These are phyloP conservation scores for Colletotrichum sp. DNA, from an alignment of 2,329 filamentous ascomycete genomes.

Conservation along the genomic window DNA sequence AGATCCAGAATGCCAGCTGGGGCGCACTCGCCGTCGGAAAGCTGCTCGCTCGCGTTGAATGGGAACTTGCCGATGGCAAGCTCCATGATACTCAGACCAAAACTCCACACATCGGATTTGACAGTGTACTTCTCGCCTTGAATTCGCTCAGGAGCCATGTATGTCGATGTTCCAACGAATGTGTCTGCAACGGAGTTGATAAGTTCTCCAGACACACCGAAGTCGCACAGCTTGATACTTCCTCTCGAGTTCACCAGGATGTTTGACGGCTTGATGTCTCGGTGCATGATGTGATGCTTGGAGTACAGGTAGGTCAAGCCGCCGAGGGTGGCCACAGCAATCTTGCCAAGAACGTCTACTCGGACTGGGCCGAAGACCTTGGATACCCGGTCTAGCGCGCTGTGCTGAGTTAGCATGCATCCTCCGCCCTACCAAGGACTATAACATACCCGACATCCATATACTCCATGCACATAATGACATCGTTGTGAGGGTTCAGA, in stretches of 20 bases:
- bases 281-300: constrained; percentile 97
- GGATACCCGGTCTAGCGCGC: constrained; percentile 91
- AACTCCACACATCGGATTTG: constrained; percentile 99
- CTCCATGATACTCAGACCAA: constrained; percentile 94
- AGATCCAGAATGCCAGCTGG: constrained; percentile 96
- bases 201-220: constrained; percentile 96
- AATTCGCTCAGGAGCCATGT: constrained; percentile 98
- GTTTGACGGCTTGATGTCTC: constrained; percentile 98
- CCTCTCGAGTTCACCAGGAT: constrained; percentile 94
- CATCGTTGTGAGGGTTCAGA: constrained; percentile 94
- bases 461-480: constrained; percentile 99
- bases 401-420: constrained; percentile 42
- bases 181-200: constrained; percentile 98
- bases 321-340: constrained; percentile 92
- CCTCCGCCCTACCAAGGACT: background rate
- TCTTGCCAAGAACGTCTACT: constrained; percentile 96
- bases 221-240: constrained; percentile 96
- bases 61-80: constrained; percentile 97
- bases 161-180: constrained; percentile 97
- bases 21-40: constrained; percentile 77
- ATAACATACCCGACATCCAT: constrained; percentile 95
- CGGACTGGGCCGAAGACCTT: constrained; percentile 94
- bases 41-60: constrained; percentile 77
- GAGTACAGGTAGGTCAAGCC: constrained; percentile 95
- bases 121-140: constrained; percentile 97